Conservation (phyloP, 1,139 yeast species). For the Yamadazyma pseudoaaseri region DNA sequence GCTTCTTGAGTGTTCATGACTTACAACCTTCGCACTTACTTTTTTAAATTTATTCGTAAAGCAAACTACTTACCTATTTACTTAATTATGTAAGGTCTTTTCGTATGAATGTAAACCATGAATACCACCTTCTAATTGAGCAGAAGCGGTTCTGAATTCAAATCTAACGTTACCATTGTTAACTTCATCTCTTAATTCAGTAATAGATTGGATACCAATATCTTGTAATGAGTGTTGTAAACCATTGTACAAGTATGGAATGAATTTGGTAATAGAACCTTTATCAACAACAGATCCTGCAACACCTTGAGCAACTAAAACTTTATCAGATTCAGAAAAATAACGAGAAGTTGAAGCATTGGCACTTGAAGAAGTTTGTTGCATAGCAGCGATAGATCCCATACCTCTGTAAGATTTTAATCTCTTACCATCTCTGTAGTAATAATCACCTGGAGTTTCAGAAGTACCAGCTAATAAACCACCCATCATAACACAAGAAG, state of each 20-base stretch:
- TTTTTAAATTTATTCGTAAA: background rate
- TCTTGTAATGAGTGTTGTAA: slow-evolving; percentile 99
- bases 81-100: slow-evolving; percentile 82
- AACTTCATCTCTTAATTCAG: slow-evolving; percentile 63
- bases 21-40: background rate
- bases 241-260: slow-evolving; percentile 93
- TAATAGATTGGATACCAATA: slow-evolving; percentile 78
- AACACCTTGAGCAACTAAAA: slow-evolving; percentile 98
- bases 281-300: slow-evolving; percentile 96
- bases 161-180: slow-evolving; percentile 76
- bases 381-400: slow-evolving; percentile 99
- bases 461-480: slow-evolving; percentile 98
- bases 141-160: slow-evolving; percentile 97
- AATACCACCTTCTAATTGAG: slow-evolving; percentile 98
- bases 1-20: slow-evolving; percentile 17
- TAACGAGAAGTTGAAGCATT: slow-evolving; percentile 98
- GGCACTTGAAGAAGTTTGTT: slow-evolving; percentile 82
- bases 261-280: slow-evolving; percentile 90
- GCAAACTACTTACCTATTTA: background rate
- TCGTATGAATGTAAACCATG: slow-evolving; percentile 96
- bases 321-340: slow-evolving; percentile 93
- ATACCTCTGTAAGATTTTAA: slow-evolving; percentile 97
- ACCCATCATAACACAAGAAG: slow-evolving; percentile 99
- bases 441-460: slow-evolving; percentile 98
- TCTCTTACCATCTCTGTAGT: slow-evolving; percentile 97